Evolutionary conservation across 805 yeast species (phyloP), one percentile per base, ranked within the genome.

Genomic region (Spathaspora gorwiae): DNA sequence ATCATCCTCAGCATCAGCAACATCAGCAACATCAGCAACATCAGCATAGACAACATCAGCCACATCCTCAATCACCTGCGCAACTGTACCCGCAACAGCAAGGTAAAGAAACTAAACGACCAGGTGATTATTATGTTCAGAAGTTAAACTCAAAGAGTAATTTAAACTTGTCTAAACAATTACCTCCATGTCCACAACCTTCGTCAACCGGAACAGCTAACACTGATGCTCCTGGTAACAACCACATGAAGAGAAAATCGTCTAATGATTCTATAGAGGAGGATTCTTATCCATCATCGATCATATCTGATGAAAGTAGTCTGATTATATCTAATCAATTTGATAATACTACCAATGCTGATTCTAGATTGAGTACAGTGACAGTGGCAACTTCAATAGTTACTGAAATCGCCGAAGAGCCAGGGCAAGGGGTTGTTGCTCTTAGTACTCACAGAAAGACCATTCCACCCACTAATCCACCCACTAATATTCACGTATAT

Each of bases 121-220:
- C 76, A 4, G 66, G 73, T 29, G 75, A 70, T 45, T 68, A 66
- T 53, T 70, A 59, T 46, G 58, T 68, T 34, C 61, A 60, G 45
- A 65, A 63, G 45, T 46, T 68, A 37, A 57, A 57, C 38, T 15
- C 39, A 3, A 46, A 43, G 29, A 57, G 59, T 43, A 43, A 59
- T 7, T 19, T 53, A 6, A 55, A 53, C 45, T 48, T 60, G 8
- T 45, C 49, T 14, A 44, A 48, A 31, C 34, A 35, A 30, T 30
- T 38, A 13, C 37, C 37, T 5, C 15, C 29, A 14, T 6, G 6
- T 9, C 15, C 5, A 7, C 32, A 35, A 30, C 30, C 26, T 11
- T n/a, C n/a, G n/a, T n/a, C n/a, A n/a, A n/a, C n/a, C n/a, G n/a
- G 39, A 9, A 19, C 11, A 32, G n/a, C n/a, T n/a, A n/a, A n/a